phyloP scores from a whole-genome alignment of 352 stramenopile species.

The Globisporangium carolinianum region DNA sequence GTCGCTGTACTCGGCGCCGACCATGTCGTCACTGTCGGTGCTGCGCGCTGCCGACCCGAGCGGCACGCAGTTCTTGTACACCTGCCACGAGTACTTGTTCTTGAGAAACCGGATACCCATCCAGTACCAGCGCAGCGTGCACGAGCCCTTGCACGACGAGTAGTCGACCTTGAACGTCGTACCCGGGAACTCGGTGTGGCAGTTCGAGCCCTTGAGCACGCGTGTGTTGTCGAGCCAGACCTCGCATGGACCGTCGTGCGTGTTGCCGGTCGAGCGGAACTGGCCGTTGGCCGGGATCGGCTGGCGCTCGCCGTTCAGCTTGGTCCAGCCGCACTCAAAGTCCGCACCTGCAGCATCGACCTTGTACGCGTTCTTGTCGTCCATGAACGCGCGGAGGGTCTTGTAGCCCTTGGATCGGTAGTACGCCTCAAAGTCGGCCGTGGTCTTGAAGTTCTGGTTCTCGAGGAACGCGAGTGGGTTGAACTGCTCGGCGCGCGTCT shows the following conservation, averaged over 20 bases:
- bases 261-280: constrained; percentile 42
- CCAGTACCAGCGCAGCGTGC: constrained; percentile 36
- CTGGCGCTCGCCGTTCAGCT: constrained; percentile 18
- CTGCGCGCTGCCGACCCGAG: constrained; percentile 1
- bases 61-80: constrained; percentile 42
- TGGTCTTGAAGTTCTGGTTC: constrained; percentile 33
- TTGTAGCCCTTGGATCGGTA: constrained; percentile 10
- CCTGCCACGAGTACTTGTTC: constrained; percentile 46
- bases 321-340: constrained; percentile 30
- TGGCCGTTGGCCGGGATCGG: constrained; percentile 14
- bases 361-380: constrained; percentile 13
- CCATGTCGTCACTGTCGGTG: not conserved
- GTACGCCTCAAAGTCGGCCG: constrained; percentile 30
- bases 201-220: constrained; percentile 29
- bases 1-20: constrained; percentile 1
- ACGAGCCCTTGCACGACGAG: constrained; percentile 24
- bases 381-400: constrained; percentile 11
- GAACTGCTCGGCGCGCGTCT: constrained; percentile 28
- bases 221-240: constrained; percentile 34
- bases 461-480: constrained; percentile 45
- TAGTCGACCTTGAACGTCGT: constrained; percentile 33
- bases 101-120: constrained; percentile 33
- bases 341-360: constrained; percentile 9
- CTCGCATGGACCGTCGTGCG: constrained; percentile 33
- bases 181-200: constrained; percentile 25